Base-by-base conservation (phyloP, 148 eudicot species). In the Rhododendron kiyosumense region DNA sequence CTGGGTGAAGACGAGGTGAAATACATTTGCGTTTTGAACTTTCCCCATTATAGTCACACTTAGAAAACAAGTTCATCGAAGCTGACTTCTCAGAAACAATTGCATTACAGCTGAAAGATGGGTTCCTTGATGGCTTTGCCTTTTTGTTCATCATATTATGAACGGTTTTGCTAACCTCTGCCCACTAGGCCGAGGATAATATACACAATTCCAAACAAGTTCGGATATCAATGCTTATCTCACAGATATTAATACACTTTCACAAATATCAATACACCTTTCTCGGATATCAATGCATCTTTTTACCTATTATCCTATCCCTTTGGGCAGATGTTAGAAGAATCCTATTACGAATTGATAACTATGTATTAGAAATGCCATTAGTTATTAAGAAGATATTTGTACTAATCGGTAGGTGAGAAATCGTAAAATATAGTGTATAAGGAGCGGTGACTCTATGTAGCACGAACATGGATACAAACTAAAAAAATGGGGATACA, bases 1-100 rank as follows among this genome's bases (percentile, higher is more conserved):
- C 90, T 97, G n/a, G 99, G 99, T 75, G 99, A 95, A 94, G 98
- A 92, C 22, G 99, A 97, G 94, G 99, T 95, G 59, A 89, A 71
- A 75, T 36, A 84, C 18, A 71, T 59, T 87, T 74, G 78, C 0
- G 22, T 34, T 38, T 14, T 43, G 13, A 43, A n/a, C 7, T 20
- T 84, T 45, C 49, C 20, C 43, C 76, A 5, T 83, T 48, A 51
- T 28, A 51, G 59, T 71, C 7, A 5, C 73, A 34, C 0, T 24
- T 51, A 51, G 22, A 43, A 54, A 45, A 36, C 28, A 52, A 65
- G 17, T 3, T 14, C 38, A 71, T 32, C 22, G 15, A 4, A 71
- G 7, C 76, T 71, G 76, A 71, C 76, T 71, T 71, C 20, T 71
- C 5, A 30, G 8, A 71, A 12, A 30, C 41, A 71, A 4, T 71